These are phyloP conservation scores for Leucoagaricus sp. DNA, from an alignment of 1,284 basidiomycete genomes.

Conservation along the genomic window DNA sequence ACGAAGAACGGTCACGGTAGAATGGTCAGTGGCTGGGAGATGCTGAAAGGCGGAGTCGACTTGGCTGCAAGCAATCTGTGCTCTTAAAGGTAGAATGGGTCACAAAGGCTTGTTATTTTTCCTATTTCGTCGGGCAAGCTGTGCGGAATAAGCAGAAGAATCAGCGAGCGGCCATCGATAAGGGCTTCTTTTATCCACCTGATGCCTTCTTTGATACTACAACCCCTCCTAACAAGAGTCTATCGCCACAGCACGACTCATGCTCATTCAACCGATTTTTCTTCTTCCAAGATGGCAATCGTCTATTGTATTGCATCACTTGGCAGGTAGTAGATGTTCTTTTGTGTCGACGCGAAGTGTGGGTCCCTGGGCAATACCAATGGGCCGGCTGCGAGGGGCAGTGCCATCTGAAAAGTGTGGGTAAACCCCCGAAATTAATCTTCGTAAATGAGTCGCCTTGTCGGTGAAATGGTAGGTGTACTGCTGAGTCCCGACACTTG, in stretches of 20 bases:
- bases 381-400: too few species aligned
- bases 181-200: background rate
- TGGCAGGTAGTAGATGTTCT: too few species aligned
- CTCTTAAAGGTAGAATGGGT: background rate
- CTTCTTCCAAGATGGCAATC: too few species aligned
- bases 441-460: too few species aligned
- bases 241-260: background rate
- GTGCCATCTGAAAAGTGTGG: too few species aligned
- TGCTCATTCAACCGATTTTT: too few species aligned
- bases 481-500: too few species aligned
- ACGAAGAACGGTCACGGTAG: background rate
- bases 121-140: background rate
- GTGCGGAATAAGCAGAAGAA: background rate
- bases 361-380: too few species aligned
- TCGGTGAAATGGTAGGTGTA: too few species aligned
- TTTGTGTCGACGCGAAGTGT: too few species aligned
- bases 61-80: background rate
- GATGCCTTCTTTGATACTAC: background rate
- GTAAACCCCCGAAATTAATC: too few species aligned
- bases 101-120: background rate
- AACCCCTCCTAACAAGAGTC: background rate
- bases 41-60: background rate
- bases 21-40: background rate
- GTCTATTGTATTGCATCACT: too few species aligned
- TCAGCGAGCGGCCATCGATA: background rate